phyloP scores from a whole-genome alignment of 2,329 filamentous ascomycete genomes.

The Chaetomium olivaceum region DNA sequence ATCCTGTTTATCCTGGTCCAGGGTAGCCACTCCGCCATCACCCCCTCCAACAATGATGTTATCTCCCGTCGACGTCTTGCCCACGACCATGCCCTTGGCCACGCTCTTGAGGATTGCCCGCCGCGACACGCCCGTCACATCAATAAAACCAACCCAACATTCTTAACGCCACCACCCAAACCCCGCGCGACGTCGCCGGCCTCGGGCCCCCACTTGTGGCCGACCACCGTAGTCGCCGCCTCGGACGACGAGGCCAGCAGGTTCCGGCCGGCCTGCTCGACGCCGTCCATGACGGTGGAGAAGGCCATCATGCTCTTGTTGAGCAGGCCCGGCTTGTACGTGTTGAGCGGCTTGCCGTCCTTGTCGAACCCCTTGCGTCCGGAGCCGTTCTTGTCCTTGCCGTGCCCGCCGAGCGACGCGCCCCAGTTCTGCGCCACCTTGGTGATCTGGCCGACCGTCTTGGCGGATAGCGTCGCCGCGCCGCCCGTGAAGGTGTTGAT shows the following conservation, averaged over 20 bases:
- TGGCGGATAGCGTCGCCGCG: constrained; percentile 77
- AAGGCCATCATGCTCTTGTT: constrained; percentile 98
- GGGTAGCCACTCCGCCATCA: constrained; percentile 40
- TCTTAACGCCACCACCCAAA: constrained; percentile 85
- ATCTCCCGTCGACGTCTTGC: constrained; percentile 72
- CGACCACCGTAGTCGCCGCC: constrained; percentile 82
- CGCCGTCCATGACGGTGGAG: constrained; percentile 88
- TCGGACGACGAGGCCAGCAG: constrained; percentile 72
- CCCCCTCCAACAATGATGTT: constrained; percentile 71
- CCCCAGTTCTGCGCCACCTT: constrained; percentile 89
- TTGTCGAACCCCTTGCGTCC: constrained; percentile 61
- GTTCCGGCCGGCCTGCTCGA: constrained; percentile 81
- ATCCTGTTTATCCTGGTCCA: constrained; percentile 13
- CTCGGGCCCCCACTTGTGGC: constrained; percentile 85
- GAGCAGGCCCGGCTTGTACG: constrained; percentile 85
- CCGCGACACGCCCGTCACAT: constrained; percentile 88
- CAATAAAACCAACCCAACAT: constrained; percentile 94
- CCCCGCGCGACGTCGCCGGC: constrained; percentile 75
- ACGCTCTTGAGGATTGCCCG: constrained; percentile 91
- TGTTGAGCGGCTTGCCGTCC: constrained; percentile 63
- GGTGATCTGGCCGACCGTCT: constrained; percentile 82
- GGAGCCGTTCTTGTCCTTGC: constrained; percentile 49
- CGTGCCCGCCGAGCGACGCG: constrained; percentile 68
- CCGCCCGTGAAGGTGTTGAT: constrained; percentile 83
- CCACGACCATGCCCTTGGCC: constrained; percentile 93